Evolutionary conservation across 257 asterid species (phyloP), one percentile per base, ranked within the genome.

Genomic region (Solanum sitiens): DNA sequence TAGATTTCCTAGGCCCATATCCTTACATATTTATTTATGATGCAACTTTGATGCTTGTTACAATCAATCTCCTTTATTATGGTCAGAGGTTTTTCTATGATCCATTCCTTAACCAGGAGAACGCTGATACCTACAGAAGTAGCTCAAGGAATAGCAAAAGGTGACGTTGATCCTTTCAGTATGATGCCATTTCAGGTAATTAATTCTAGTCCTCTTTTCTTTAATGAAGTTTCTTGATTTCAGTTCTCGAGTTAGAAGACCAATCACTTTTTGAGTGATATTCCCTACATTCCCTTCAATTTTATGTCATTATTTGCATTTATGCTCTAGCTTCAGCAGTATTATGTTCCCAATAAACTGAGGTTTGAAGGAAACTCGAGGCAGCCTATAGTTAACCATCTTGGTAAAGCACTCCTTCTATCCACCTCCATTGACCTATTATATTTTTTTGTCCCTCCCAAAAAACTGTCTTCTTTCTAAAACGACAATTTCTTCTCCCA

Each of bases 1-100:
- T 92, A 39, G 98, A 94, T 84, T 97, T 97, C 93, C 90, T 96
- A 90, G 99, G 99, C 44, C 98, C 99, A 95, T 97, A 97, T 97
- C 99, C 98, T 95, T 93, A 84, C 90, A 86, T 80, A 70, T 40
- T 83, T 50, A 44, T 47, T 83, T 72, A 59, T 63, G 33, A 50
- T 79, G 18, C 85, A 67, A 68, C 88, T 79, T 30, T 25, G 79
- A 86, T n/a, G 21, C 85, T 85, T 86, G 45, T 33, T 61, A 89
- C 47, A 50, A 61, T 40, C 83, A 61, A 85, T 87, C 35, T 45
- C 21, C 50, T 86, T 76, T 72, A 50, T 86, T 87, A 89, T 75
- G 76, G 16, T 88, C 87, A 61, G 53, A 90, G 65, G 35, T 53
- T 50, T 50, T 80, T 32, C 42, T 80, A 30, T 18, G 47, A 61